Conservation (phyloP, 768 basidiomycete genomes). For the Flagelloscypha sp. region DNA sequence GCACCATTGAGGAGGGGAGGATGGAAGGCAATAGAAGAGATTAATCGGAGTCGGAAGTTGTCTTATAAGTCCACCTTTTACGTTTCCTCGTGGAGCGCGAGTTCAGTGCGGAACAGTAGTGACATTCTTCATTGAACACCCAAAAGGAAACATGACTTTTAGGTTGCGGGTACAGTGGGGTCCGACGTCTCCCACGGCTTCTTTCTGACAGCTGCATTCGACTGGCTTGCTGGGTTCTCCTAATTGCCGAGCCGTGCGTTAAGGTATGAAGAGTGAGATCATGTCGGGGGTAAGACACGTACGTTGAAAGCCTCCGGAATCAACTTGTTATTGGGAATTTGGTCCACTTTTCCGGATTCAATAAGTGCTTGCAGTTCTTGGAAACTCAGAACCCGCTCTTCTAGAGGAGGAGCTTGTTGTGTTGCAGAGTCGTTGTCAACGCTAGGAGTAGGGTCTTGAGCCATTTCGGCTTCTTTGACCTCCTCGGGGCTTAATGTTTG, state of each 20-base stretch:
- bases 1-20: not conserved
- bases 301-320: slow-evolving; percentile 67
- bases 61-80: not conserved
- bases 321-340: slow-evolving; percentile 71
- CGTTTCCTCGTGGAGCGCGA: no score
- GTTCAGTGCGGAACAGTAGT: no score
- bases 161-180: no score
- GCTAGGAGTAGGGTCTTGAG: slow-evolving; percentile 1
- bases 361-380: slow-evolving; percentile 64
- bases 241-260: slow-evolving; percentile 19
- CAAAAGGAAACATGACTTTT: no score
- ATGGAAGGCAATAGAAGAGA: not conserved
- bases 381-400: slow-evolving; percentile 49
- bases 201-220: slow-evolving; percentile 38
- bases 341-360: slow-evolving; percentile 58
- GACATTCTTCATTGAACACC: no score
- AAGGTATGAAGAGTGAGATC: slow-evolving; percentile 2
- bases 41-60: not conserved
- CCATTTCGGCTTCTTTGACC: slow-evolving; percentile 12
- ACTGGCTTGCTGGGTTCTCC: slow-evolving; percentile 51
- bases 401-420: slow-evolving; percentile 13
- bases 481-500: slow-evolving; percentile 23
- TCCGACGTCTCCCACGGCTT: slow-evolving; percentile 64
- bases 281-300: slow-evolving; percentile 14
- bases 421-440: not conserved